Evolutionary conservation across 2,329 filamentous ascomycete genomes (phyloP), one percentile per base, ranked within the genome.

Genomic region (Diplodia scrobiculata): DNA sequence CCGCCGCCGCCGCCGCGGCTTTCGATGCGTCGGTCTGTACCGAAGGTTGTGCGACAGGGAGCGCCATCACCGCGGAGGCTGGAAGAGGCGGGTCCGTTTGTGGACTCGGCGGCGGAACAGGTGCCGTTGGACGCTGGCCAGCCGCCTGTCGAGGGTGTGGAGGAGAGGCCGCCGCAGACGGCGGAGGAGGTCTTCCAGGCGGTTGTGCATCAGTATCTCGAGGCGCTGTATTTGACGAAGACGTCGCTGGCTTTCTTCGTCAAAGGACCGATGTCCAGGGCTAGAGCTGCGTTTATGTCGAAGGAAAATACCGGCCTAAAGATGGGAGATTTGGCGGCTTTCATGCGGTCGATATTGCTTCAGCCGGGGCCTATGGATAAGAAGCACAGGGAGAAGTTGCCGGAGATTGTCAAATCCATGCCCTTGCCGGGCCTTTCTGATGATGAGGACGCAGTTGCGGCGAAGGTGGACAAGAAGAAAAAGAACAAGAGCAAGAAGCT

Each of bases 181-280:
- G 69, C 73, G 14, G 72, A 77, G 62, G 73, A 80, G 45, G 72
- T 80, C 82, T 86, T 78, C 87, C 88, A 66, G 84, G 86, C 68
- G 5, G 67, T 76, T 17, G 69, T 74, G 2, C 72, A 74, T 27
- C 73, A 78, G 54, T 79, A 78, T 67, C 72, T 83, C 21, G 79
- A 82, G 14, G 76, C 79, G 36, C 70, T 83, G 68, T 83, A 84
- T 73, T 70, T 79, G 11, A 79, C 75, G 9, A 78, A 91, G 84
- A 91, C 89, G 38, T 91, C 91, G 3, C 79, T 94, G 66, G 91
- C 91, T 67, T 95, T 93, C 76, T 93, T 94, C 76, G 89, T 89
- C 21, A 95, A 95, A 79, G 91, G 91, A 0, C 90, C 91, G 1
- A 79, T 95, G 21, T 91, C 91, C 52, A 84, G 90, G 70, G 88